Evolutionary conservation across 2,329 filamentous ascomycete species (phyloP).

Genomic region (Emydomyces testavorans): DNA sequence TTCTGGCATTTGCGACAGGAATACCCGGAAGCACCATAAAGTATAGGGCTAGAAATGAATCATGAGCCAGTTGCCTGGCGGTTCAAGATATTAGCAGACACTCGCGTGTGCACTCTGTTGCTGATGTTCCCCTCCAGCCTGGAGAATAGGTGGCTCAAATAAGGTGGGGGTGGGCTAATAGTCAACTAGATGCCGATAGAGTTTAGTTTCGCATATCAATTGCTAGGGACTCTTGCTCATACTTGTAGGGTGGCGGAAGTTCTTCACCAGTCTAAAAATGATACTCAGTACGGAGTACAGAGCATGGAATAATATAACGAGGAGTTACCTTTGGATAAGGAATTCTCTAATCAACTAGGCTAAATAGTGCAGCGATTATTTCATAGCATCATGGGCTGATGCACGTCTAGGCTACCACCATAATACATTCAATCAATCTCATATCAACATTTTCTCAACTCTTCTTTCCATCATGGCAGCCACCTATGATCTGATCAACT

Average conservation of each 20-base stretch:
- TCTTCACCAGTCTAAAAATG: too few species aligned
- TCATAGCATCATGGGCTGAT: too few species aligned
- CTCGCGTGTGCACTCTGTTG: background rate
- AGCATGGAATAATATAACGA: too few species aligned
- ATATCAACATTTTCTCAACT: too few species aligned
- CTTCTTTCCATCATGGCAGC: slow-evolving; percentile 3
- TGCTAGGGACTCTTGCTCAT: background rate
- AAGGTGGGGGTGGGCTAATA: background rate
- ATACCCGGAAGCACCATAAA: background rate
- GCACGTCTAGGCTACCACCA: too few species aligned
- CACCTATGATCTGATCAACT: slow-evolving; percentile 2
- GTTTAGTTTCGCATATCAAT: background rate
- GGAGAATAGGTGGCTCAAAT: background rate
- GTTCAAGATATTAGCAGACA: background rate
- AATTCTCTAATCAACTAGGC: too few species aligned
- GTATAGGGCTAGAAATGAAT: background rate
- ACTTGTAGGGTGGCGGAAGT: background rate
- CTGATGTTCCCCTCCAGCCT: background rate
- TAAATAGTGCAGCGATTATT: too few species aligned
- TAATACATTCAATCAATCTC: too few species aligned
- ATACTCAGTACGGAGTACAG: too few species aligned
- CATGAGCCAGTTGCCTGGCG: slow-evolving; percentile 7
- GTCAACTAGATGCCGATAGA: background rate
- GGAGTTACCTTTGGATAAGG: too few species aligned
- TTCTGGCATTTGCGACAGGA: slow-evolving; percentile 14